Evolutionary conservation across 2,329 filamentous ascomycete genomes (phyloP), one percentile per base, ranked within the genome.

Genomic region (Aphanocladium album): DNA sequence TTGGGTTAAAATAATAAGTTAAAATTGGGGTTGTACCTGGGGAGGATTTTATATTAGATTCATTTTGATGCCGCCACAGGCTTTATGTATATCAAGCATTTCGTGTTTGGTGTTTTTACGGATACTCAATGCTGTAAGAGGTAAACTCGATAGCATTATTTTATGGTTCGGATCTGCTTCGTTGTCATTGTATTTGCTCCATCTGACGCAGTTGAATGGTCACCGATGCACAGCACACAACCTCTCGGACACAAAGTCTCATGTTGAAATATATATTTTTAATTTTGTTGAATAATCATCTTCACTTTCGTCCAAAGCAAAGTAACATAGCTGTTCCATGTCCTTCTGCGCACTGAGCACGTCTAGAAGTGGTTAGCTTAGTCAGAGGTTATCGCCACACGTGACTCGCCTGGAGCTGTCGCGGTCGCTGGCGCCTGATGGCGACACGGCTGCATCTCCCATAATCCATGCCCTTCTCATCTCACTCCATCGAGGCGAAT

Each of bases 391-490:
- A 30, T 23, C n/a, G 27, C 21, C 71, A 73, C 73, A 73, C 74
- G 73, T 62, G 9, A 35, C 46, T 55, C 60, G 61, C n/a, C 35
- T 35, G 39, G 64, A 71, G 74, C 70, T 75, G 76, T 77, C 77
- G 76, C 76, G 76, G 77, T 73, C 73, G 68, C 76, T 77, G 77
- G 71, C 73, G 77, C 77, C 77, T 79, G 69, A 70, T 69, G 63
- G 64, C 63, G 62, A 63, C 65, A 69, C 64, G 19, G 49, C 64
- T 64, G 62, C 67, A 66, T 71, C 71, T 69, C 71, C 69, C 70
- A 69, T 70, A 68, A 73, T 67, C 71, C 64, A 71, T 68, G 66
- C 67, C 46, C 64, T 67, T 66, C 41, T 23, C 62, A 64, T 64
- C 63, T 64, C 63, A 60, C 62, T 59, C 65, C 61, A 60, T 64